Evolutionary conservation across 2,329 filamentous ascomycete species (phyloP), one percentile per base, ranked within the genome.

Genomic region (Orbilia quercus): DNA sequence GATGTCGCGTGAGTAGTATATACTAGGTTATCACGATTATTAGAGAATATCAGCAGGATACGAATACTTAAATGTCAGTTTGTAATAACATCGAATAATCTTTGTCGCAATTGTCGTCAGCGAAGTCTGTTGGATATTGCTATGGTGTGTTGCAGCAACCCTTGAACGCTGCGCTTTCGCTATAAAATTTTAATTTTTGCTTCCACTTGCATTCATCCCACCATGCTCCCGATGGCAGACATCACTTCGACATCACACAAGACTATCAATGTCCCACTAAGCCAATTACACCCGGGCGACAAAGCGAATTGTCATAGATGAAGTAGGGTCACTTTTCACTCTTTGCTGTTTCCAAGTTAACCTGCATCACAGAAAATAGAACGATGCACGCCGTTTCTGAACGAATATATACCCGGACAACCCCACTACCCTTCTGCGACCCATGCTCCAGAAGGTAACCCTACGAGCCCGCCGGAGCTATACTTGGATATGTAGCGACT

Each of bases 401-500:
- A 63, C 48, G 23, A 57, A 51, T 48, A 55, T 57, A 57, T 40
- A 65, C 28, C 47, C 59, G n/a, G 42, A 60, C 58, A 55, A 47
- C 25, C 57, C 51, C 50, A 45, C 62, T 48, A 45, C 38, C 40
- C 58, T 72, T 64, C 67, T 58, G 53, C 59, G 54, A 64, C 54
- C 23, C 67, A 72, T 72, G 67, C 60, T 72, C 45, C 67, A 65
- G 45, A 72, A 72, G 60, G 59, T 72, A 44, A 62, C 67, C 28
- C 22, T 53, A 7, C 60, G 50, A 60, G 67, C 67, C 60, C 67
- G 67, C 67, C 67, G 45, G 58, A 60, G 67, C 67, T 72, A 65
- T 59, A 53, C 58, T 60, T 72, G 67, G 67, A 60, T 72, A 72
- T 72, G 67, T 65, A 72, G 67, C 59, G 67, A 72, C 48, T 72